Conservation (phyloP, 768 basidiomycete genomes). For the Strobilomyces dryophilus region DNA sequence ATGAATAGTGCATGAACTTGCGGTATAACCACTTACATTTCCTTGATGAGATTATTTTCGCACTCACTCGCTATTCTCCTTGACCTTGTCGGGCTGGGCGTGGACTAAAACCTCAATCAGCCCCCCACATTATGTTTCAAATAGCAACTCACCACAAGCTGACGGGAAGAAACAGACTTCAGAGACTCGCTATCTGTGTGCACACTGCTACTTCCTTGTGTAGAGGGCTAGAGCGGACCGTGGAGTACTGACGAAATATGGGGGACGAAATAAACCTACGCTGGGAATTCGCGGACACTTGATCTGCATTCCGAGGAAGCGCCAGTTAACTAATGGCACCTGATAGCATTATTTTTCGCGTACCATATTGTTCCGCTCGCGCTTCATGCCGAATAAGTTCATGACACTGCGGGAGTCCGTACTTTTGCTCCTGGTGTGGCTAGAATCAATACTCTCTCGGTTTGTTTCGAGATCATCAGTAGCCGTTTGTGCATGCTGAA, state of each 20-base stretch:
- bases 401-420: neutral
- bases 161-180: neutral
- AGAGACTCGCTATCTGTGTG: neutral
- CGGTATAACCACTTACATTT: constrained; percentile 7
- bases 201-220: neutral
- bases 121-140: neutral
- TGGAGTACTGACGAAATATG: neutral
- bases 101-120: neutral
- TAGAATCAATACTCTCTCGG: neutral
- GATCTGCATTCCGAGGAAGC: neutral
- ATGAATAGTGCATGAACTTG: neutral
- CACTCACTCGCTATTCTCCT: neutral
- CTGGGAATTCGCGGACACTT: neutral
- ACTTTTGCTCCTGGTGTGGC: neutral
- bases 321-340: neutral
- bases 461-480: neutral
- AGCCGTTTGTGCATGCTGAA: neutral
- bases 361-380: neutral
- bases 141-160: neutral
- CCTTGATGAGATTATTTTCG: constrained; percentile 5
- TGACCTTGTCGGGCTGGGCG: constrained; percentile 1
- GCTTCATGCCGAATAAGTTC: neutral
- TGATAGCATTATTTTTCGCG: neutral
- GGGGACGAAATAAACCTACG: constrained; percentile 2
- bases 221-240: constrained; percentile 1